A percentile compares a stretch with the other conserved stretches of the same genome.
These are phyloP conservation scores for Chondrostereum purpureum DNA, from an alignment of 1,284 basidiomycete species.

Conservation along the genomic window DNA sequence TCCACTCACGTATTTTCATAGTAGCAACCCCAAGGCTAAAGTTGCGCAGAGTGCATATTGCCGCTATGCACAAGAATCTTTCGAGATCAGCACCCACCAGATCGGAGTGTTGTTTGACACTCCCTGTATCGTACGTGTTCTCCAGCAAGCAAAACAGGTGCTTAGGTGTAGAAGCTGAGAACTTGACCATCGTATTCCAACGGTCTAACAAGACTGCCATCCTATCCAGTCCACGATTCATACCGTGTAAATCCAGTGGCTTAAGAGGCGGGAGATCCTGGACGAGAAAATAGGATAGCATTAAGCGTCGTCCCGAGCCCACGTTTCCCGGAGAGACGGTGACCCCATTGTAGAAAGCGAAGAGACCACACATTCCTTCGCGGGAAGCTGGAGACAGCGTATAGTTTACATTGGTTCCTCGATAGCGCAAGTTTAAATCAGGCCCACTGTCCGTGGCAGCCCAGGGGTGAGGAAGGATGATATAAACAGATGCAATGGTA, in stretches of 20 bases:
- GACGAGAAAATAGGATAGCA: neutral
- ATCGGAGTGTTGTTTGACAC: neutral
- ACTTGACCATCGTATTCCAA: no score
- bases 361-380: neutral
- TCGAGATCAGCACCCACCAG: neutral
- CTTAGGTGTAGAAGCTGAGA: neutral
- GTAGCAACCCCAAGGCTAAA: no score
- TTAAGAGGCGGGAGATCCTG: neutral
- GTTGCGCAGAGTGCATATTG: no score
- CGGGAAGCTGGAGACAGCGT: neutral
- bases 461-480: slow-evolving; percentile 71
- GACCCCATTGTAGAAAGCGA: neutral
- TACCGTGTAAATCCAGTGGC: no score
- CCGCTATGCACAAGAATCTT: no score
- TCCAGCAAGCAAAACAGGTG: neutral
- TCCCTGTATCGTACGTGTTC: neutral
- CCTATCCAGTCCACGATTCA: no score
- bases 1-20: no score
- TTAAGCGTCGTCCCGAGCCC: neutral
- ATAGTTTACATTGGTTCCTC: neutral
- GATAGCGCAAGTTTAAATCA: neutral
- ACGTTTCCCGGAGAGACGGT: neutral
- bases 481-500: slow-evolving; percentile 66
- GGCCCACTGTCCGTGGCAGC: slow-evolving; percentile 63
- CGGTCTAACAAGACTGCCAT: no score